Evolutionary conservation across 2,329 filamentous ascomycete genomes (phyloP).

Genomic region (Pseudocercospora crystallina): DNA sequence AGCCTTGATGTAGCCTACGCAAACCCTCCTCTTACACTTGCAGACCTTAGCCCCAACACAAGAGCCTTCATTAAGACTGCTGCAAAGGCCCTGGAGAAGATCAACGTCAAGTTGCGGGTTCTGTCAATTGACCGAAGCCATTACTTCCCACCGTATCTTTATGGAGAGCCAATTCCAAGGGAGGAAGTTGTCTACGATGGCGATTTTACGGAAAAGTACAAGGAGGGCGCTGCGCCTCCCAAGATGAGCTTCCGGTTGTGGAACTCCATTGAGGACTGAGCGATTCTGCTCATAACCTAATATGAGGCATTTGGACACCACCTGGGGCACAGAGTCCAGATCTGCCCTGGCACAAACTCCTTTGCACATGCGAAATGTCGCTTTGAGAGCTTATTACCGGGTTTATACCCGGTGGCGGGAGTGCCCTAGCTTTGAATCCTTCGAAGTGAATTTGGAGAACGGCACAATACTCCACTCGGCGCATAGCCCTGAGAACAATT

Average conservation of each 20-base stretch:
- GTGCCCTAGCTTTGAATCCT: too few species aligned
- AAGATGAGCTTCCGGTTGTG: neutral
- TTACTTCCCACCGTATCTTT: conserved; percentile 26
- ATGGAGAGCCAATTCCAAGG: conserved; percentile 20
- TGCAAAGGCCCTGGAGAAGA: conserved; percentile 5
- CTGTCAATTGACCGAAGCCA: conserved; percentile 3
- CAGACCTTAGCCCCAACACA: neutral
- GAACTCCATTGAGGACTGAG: neutral
- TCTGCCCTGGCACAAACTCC: too few species aligned
- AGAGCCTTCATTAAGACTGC: conserved; percentile 7
- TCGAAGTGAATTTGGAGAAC: too few species aligned
- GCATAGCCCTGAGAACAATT: too few species aligned
- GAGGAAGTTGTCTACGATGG: conserved; percentile 7
- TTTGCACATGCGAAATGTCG: too few species aligned
- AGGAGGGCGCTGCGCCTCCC: neutral
- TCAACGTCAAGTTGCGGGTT: conserved; percentile 14
- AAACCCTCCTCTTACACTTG: neutral
- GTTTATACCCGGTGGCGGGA: too few species aligned
- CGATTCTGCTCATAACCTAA: too few species aligned
- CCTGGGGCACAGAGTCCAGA: too few species aligned
- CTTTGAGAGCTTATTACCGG: too few species aligned
- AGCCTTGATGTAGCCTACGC: conserved; percentile 11
- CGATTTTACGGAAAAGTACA: neutral
- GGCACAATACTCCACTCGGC: too few species aligned
- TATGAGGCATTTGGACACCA: too few species aligned